These are phyloP conservation scores for Begonia fuchsioides DNA, from an alignment of 306 rosid species.

Conservation along the genomic window DNA sequence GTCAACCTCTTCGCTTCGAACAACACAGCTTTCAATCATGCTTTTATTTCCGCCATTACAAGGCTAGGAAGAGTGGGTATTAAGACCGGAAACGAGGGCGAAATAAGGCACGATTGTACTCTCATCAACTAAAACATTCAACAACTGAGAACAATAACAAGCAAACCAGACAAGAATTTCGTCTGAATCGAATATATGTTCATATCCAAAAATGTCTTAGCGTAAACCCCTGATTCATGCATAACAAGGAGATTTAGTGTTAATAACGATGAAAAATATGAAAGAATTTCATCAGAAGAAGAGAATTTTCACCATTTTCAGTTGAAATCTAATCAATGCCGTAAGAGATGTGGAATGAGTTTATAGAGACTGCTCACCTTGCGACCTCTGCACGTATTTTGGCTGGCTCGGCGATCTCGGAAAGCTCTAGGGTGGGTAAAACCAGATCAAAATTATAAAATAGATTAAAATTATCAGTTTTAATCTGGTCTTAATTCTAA, in stretches of 20 bases:
- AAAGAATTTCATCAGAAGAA: too few species aligned
- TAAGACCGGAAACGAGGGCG: conserved; percentile 42
- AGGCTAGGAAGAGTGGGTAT: conserved; percentile 61
- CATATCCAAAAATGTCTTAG: neutral
- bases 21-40: conserved; percentile 35
- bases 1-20: conserved; percentile 60
- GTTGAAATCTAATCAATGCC: too few species aligned
- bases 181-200: too few species aligned
- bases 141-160: too few species aligned
- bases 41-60: conserved; percentile 55
- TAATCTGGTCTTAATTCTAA: too few species aligned
- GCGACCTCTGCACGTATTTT: conserved; percentile 95
- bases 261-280: too few species aligned
- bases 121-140: conserved; percentile 28
- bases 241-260: too few species aligned
- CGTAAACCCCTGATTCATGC: neutral
- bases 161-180: too few species aligned
- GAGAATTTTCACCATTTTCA: too few species aligned
- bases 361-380: conserved; percentile 26
- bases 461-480: too few species aligned
- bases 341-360: neutral
- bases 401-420: conserved; percentile 98
- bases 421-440: too few species aligned
- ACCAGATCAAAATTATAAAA: too few species aligned
- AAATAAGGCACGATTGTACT: conserved; percentile 44